phyloP scores from a whole-genome alignment of 768 basidiomycete species.

The Termitomyces sp. region DNA sequence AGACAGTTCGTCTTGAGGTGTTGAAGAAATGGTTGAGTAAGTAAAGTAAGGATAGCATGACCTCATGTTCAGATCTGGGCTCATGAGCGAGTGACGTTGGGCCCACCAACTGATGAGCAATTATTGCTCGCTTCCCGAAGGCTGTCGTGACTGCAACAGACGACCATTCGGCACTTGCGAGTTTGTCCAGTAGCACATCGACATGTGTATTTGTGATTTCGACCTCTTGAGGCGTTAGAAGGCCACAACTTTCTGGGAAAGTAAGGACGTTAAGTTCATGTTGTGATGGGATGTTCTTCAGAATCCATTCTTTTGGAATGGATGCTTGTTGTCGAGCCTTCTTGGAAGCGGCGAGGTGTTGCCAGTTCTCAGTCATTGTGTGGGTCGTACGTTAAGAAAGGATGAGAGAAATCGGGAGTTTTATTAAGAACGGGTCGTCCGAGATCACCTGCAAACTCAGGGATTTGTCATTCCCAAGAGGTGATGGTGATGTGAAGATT shows the following conservation, averaged over 20 bases:
- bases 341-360: constrained; percentile 51
- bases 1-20: constrained; percentile 65
- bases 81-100: not conserved
- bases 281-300: constrained; percentile 40
- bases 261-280: constrained; percentile 47
- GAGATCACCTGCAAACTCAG: not conserved
- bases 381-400: no score
- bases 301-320: constrained; percentile 66
- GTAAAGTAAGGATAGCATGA: not conserved
- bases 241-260: constrained; percentile 52
- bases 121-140: constrained; percentile 72
- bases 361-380: constrained; percentile 41
- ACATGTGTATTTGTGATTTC: constrained; percentile 44
- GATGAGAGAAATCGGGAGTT: not conserved
- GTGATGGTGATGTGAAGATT: not conserved
- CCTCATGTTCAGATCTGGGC: not conserved
- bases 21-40: not conserved
- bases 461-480: not conserved
- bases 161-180: constrained; percentile 55
- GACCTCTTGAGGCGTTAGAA: constrained; percentile 52
- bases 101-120: constrained; percentile 76
- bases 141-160: constrained; percentile 68
- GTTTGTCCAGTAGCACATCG: constrained; percentile 44
- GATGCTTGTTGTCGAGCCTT: constrained; percentile 45
- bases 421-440: not conserved